These are phyloP conservation scores for Candida manassasensis DNA, from an alignment of 805 yeast genomes.

Conservation along the genomic window DNA sequence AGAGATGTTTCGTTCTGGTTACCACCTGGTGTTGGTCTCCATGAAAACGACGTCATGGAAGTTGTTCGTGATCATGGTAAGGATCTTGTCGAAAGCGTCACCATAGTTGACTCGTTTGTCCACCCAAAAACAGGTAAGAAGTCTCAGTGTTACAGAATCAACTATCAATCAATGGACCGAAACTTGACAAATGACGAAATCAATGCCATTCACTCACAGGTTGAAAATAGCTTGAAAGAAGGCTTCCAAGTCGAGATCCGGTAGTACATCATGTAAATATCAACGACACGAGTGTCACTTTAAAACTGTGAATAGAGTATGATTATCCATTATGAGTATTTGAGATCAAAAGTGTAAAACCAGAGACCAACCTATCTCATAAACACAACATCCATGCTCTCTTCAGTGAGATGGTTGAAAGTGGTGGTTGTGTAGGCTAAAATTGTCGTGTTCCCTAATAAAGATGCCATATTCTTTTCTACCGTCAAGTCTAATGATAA, in stretches of 20 bases:
- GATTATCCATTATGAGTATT: too few species aligned
- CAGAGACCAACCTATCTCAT: too few species aligned
- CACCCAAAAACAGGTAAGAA: conserved; percentile 77
- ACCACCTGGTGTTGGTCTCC: conserved; percentile 47
- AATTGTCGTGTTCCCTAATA: too few species aligned
- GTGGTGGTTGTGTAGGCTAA: too few species aligned
- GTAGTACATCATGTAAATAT: conserved; percentile 11
- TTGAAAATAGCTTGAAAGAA: conserved; percentile 52
- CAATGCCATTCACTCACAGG: conserved; percentile 63
- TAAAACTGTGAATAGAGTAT: too few species aligned
- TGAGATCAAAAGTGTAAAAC: too few species aligned
- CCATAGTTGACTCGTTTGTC: conserved; percentile 70
- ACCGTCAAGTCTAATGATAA: too few species aligned
- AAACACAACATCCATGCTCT: too few species aligned
- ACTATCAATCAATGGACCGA: conserved; percentile 95
- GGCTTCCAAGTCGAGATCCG: conserved; percentile 56
- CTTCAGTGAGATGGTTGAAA: too few species aligned
- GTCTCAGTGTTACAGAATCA: conserved; percentile 84
- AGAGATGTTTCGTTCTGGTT: conserved; percentile 95
- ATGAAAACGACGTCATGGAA: conserved; percentile 92
- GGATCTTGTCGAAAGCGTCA: conserved; percentile 83
- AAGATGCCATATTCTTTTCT: too few species aligned
- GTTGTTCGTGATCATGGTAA: conserved; percentile 80
- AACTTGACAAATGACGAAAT: conserved; percentile 82
- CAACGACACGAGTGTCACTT: too few species aligned